Evolutionary conservation across 768 basidiomycete species (phyloP).

Genomic region (Naganishia friedmannii): DNA sequence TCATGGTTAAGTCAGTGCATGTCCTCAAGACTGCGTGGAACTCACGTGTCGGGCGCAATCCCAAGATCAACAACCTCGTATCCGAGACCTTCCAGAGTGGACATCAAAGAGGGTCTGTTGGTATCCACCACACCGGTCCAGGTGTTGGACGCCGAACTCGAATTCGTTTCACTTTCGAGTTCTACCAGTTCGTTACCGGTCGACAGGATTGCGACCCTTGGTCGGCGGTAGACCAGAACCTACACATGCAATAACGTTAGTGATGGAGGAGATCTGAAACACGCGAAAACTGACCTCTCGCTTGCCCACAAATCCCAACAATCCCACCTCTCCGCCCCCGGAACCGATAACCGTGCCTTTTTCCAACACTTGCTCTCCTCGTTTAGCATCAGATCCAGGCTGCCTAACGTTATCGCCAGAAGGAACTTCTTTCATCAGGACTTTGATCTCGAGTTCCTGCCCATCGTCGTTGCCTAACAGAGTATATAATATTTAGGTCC

Average conservation of each 20-base stretch:
- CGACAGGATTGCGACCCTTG: conserved; percentile 73
- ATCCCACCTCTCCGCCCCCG: conserved; percentile 78
- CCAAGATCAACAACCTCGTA: conserved; percentile 77
- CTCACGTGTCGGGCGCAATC: conserved; percentile 71
- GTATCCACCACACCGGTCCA: conserved; percentile 83
- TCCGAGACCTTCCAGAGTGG: conserved; percentile 68
- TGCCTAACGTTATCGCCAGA: conserved; percentile 68
- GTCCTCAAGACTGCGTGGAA: neutral
- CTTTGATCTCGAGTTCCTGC: conserved; percentile 72
- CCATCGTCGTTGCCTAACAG: conserved; percentile 52
- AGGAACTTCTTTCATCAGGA: conserved; percentile 61
- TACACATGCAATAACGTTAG: conserved; percentile 44
- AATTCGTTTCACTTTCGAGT: conserved; percentile 53
- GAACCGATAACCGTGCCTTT: conserved; percentile 63
- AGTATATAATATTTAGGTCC: neutral
- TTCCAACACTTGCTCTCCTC: conserved; percentile 63
- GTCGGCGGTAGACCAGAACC: conserved; percentile 70
- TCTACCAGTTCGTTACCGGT: conserved; percentile 81
- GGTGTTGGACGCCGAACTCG: conserved; percentile 42
- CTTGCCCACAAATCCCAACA: conserved; percentile 72
- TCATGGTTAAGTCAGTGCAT: neutral
- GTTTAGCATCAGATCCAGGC: conserved; percentile 69
- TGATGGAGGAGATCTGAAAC: neutral
- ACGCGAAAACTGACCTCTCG: conserved; percentile 58
- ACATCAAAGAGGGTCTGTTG: conserved; percentile 73